phyloP scores from a whole-genome alignment of 164 flowering plant species.

The Aristolochia californica region DNA sequence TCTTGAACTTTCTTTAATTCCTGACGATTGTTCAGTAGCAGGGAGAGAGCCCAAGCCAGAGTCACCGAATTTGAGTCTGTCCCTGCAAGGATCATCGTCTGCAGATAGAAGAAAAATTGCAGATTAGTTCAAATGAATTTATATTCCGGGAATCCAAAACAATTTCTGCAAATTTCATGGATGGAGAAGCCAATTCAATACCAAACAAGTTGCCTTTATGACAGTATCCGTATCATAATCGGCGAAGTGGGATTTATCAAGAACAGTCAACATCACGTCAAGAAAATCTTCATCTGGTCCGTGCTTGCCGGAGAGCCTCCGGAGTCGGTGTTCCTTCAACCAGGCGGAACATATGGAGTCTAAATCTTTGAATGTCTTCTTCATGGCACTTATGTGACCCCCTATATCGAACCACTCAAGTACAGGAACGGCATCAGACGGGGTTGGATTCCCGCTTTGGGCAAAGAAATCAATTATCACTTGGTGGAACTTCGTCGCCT shows the following conservation, averaged over 20 bases:
- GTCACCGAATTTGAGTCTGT: neutral
- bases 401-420: no score
- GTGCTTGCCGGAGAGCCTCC: neutral
- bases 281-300: constrained; percentile 1
- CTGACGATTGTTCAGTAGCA: neutral
- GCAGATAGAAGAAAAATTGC: neutral
- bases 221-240: constrained; percentile 3
- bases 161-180: neutral
- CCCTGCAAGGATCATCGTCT: neutral
- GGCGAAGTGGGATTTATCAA: no score
- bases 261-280: constrained; percentile 9
- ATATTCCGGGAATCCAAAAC: no score
- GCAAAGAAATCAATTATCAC: neutral
- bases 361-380: neutral
- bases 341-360: constrained; percentile 1
- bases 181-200: neutral
- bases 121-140: no score
- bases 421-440: no score
- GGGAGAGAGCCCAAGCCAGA: neutral
- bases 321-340: constrained; percentile 5
- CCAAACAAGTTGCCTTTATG: constrained; percentile 6
- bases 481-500: neutral
- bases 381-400: no score
- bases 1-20: constrained; percentile 1
- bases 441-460: no score